These are phyloP conservation scores for Pseudozyma flocculosa DNA, from an alignment of 1,284 basidiomycete genomes.

Conservation along the genomic window DNA sequence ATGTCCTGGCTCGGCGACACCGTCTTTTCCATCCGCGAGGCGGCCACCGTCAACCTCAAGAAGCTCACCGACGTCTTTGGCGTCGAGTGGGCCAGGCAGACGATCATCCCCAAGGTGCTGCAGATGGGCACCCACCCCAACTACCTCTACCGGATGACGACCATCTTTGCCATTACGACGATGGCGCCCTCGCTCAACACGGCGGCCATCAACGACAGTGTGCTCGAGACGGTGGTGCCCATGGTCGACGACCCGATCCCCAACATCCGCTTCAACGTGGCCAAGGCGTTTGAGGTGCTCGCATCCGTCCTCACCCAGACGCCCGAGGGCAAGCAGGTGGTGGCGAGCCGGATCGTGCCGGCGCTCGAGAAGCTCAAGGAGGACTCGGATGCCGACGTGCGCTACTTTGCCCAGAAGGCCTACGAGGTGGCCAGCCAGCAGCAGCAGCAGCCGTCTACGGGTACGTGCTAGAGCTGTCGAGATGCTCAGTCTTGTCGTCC, in stretches of 20 bases:
- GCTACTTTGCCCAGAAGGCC: slow-evolving; percentile 65
- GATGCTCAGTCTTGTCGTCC: too few relatives aligned
- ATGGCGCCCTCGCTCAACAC: slow-evolving; percentile 89
- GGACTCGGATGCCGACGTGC: slow-evolving; percentile 92
- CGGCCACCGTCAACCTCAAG: slow-evolving; percentile 93
- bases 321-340: slow-evolving; percentile 74
- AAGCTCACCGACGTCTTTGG: slow-evolving; percentile 98
- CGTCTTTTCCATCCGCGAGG: slow-evolving; percentile 96
- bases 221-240: slow-evolving; percentile 80
- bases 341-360: slow-evolving; percentile 74
- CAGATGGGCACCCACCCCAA: slow-evolving; percentile 97
- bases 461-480: too few relatives aligned
- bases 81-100: slow-evolving; percentile 91
- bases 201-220: slow-evolving; percentile 79
- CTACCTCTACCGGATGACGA: slow-evolving; percentile 98
- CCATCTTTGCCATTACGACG: slow-evolving; percentile 95
- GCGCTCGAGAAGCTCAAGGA: slow-evolving; percentile 82
- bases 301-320: slow-evolving; percentile 69
- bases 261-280: slow-evolving; percentile 98
- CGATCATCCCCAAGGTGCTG: slow-evolving; percentile 96
- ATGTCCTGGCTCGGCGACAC: slow-evolving; percentile 99
- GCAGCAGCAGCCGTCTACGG: too few relatives aligned
- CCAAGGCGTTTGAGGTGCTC: slow-evolving; percentile 75
- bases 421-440: slow-evolving; percentile 38
- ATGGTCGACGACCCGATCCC: slow-evolving; percentile 91